Evolutionary conservation across 352 stramenopile species (phyloP), one percentile per base, ranked within the genome.

Genomic region (Blastocystis sp.): DNA sequence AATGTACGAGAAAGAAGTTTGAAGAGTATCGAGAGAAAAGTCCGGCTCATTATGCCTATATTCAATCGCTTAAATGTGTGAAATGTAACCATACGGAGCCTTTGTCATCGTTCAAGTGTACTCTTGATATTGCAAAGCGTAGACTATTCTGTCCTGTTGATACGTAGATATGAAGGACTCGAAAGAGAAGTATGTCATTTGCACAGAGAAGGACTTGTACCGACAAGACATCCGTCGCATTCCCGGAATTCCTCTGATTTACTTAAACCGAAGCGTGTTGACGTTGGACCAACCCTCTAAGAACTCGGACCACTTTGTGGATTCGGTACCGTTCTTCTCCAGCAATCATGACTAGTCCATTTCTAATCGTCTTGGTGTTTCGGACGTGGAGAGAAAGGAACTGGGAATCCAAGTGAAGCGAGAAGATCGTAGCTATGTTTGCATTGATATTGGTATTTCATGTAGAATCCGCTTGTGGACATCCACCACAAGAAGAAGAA

Each of bases 171-270:
- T 81, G 69, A 61, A 64, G 0, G 56, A 81, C 34, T 81, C 69
- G 8, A 81, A 81, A 64, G 69, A 81, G 27, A 81, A 81, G 36
- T 81, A 81, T n/a, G 21, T 81, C 2, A n/a, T 81, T 27, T 81
- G 69, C 40, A 49, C 69, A 7, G 42, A 81, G 46, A 81, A 81
- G 51, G 69, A 81, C 14, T 44, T 81, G 46, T 81, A 81, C 11
- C 29, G 42, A 38, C 53, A 29, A n/a, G 69, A 81, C 42, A 27
- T 81, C n/a, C 44, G 69, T 24, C 69, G 69, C 24, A 34, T 81
- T 27, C 32, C 69, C 8, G 69, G 69, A 44, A 51, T 81, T 59
- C 69, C 69, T 7, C 32, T 81, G 48, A 81, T 81, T 27, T 81
- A 81, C 53, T 81, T 81, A 40, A 81, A 81, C 40, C 69, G 69